A percentile compares a stretch with the other conserved stretches of the same genome.
Conservation (phyloP, 768 basidiomycete genomes). For the Mycena galericulata region DNA sequence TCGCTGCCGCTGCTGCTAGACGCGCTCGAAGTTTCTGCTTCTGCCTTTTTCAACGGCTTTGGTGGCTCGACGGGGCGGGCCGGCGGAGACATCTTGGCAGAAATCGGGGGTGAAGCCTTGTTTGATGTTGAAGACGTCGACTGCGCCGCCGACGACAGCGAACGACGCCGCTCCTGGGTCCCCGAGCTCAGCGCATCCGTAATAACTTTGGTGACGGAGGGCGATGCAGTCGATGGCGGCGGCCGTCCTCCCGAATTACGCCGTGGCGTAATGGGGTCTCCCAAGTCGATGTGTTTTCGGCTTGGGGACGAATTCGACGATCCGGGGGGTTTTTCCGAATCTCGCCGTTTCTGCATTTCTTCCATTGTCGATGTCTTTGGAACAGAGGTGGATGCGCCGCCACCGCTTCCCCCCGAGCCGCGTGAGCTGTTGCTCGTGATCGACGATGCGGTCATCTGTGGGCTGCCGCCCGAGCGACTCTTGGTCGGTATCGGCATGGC, state of each 20-base stretch:
- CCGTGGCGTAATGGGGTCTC: conserved; percentile 58
- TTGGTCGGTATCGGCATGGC: conserved; percentile 52
- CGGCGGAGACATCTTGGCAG: conserved; percentile 29
- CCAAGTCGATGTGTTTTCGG: conserved; percentile 70
- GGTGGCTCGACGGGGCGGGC: conserved; percentile 45
- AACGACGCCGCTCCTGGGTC: conserved; percentile 44
- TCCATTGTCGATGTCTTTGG: conserved; percentile 63
- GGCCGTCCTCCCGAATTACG: conserved; percentile 60
- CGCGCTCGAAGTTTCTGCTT: conserved; percentile 55
- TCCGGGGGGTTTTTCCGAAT: conserved; percentile 64
- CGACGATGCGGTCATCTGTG: conserved; percentile 56
- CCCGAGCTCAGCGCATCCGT: conserved; percentile 48
- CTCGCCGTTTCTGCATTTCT: conserved; percentile 59
- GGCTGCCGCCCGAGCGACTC: conserved; percentile 66
- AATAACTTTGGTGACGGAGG: conserved; percentile 54
- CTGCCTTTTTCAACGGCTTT: conserved; percentile 47
- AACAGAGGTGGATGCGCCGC: conserved; percentile 57
- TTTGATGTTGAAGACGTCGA: conserved; percentile 33
- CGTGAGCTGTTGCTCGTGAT: conserved; percentile 55
- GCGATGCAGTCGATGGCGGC: conserved; percentile 55
- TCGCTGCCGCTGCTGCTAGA: conserved; percentile 75
- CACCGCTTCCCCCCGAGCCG: conserved; percentile 49
- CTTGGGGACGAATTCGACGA: conserved; percentile 72
- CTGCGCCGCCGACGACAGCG: conserved; percentile 41
- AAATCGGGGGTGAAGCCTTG: conserved; percentile 35